Evolutionary conservation across 1,139 yeast species (phyloP).

Genomic region (Diutina rugosa): DNA sequence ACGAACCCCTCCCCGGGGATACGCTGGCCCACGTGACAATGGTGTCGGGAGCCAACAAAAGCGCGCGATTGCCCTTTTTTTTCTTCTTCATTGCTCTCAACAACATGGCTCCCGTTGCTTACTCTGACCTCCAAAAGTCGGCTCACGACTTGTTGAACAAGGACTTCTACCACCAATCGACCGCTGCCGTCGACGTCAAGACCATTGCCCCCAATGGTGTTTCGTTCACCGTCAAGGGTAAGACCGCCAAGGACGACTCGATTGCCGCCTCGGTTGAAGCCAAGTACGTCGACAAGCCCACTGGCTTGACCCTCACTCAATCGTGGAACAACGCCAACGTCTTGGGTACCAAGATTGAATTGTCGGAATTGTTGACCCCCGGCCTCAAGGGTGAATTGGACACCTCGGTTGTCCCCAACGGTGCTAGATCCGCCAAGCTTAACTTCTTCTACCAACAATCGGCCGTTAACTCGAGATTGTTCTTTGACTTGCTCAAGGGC

Average conservation of each 20-base stretch:
- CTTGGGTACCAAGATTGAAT: conserved; percentile 86
- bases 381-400: conserved; percentile 91
- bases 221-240: conserved; percentile 88
- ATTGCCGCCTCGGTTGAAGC: conserved; percentile 87
- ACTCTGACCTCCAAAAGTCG: conserved; percentile 82
- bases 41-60: background rate
- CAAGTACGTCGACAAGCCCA: conserved; percentile 84
- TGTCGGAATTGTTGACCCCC: conserved; percentile 84
- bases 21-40: conserved; percentile 1
- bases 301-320: conserved; percentile 90
- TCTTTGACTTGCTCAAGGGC: conserved; percentile 91
- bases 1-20: background rate
- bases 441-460: conserved; percentile 90
- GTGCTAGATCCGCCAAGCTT: conserved; percentile 81
- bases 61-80: conserved; percentile 1
- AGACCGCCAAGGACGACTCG: conserved; percentile 71
- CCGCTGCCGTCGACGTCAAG: conserved; percentile 81
- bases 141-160: conserved; percentile 80
- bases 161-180: conserved; percentile 88
- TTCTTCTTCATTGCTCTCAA: background rate
- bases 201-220: conserved; percentile 96
- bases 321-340: conserved; percentile 96
- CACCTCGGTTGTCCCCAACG: conserved; percentile 80
- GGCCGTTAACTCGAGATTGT: conserved; percentile 86
- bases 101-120: conserved; percentile 54